A percentile compares a stretch with the other conserved stretches of the same genome.
Conservation (phyloP, 352 stramenopile genomes). For the Pythium aquatile region DNA sequence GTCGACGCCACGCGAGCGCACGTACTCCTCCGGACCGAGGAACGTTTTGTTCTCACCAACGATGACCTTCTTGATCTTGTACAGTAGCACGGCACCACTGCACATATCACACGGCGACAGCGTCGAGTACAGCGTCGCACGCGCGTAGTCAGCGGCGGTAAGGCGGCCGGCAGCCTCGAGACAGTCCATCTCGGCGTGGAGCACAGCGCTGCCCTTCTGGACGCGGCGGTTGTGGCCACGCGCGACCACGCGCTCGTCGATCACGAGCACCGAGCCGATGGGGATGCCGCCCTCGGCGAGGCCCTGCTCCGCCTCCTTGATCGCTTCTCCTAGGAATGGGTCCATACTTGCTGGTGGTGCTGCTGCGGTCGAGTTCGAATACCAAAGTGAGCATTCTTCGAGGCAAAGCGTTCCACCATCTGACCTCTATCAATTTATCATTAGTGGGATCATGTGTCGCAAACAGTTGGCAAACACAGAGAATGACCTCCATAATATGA, state of each 20-base stretch:
- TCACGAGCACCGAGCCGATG: conserved; percentile 30
- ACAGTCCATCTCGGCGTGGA: conserved; percentile 46
- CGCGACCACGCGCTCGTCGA: conserved; percentile 32
- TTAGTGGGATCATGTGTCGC: no score
- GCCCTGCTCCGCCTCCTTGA: neutral
- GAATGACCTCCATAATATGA: no score
- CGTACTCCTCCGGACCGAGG: conserved; percentile 35
- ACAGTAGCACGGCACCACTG: conserved; percentile 41
- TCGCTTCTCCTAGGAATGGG: neutral
- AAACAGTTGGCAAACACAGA: no score
- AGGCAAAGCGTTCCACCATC: no score
- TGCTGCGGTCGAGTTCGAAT: neutral
- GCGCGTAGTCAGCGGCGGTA: conserved; percentile 34
- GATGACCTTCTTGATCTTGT: conserved; percentile 44
- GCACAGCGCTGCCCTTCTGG: conserved; percentile 34
- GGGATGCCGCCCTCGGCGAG: conserved; percentile 32
- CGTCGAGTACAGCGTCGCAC: conserved; percentile 42
- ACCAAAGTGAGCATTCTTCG: no score
- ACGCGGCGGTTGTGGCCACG: conserved; percentile 43
- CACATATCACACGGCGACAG: conserved; percentile 46
- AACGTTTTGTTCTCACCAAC: conserved; percentile 48
- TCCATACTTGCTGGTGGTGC: neutral
- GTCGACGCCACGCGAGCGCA: conserved; percentile 34
- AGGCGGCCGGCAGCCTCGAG: conserved; percentile 37
- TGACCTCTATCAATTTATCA: no score